phyloP scores from a whole-genome alignment of 352 stramenopile species.

The Pythium aquatile region DNA sequence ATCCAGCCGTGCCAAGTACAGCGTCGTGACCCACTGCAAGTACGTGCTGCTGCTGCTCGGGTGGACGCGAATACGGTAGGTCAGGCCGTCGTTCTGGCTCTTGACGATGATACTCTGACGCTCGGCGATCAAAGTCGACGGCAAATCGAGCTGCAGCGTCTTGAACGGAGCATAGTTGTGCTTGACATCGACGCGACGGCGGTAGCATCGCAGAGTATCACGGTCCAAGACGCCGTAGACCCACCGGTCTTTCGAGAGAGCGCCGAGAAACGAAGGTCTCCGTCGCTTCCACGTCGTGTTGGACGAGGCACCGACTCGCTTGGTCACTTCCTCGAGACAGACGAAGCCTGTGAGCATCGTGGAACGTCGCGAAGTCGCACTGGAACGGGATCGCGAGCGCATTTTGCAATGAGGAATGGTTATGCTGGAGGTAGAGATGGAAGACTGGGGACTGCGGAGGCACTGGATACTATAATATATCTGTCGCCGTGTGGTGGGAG shows the following conservation, averaged over 20 bases:
- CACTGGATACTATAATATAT: not conserved
- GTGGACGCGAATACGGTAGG: slow-evolving; percentile 17
- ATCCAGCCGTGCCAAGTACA: slow-evolving; percentile 24
- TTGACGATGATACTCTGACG: slow-evolving; percentile 17
- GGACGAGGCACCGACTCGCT: not conserved
- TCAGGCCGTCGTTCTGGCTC: not conserved
- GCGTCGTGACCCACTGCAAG: slow-evolving; percentile 28
- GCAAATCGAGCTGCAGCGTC: slow-evolving; percentile 19
- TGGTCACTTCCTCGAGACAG: slow-evolving; percentile 21
- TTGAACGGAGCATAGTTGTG: slow-evolving; percentile 16
- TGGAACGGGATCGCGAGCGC: not conserved
- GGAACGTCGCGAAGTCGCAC: not conserved
- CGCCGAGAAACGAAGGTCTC: slow-evolving; percentile 3
- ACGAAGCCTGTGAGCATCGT: slow-evolving; percentile 21
- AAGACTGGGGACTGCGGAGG: not conserved
- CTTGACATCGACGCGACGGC: slow-evolving; percentile 16
- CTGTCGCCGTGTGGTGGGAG: not conserved
- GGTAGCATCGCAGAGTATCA: slow-evolving; percentile 15
- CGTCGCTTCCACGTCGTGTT: slow-evolving; percentile 6
- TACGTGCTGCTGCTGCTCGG: slow-evolving; percentile 10
- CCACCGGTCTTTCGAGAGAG: slow-evolving; percentile 24
- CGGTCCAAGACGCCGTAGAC: slow-evolving; percentile 16
- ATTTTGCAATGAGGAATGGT: not conserved
- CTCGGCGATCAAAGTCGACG: slow-evolving; percentile 9
- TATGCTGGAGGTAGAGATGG: not conserved